Base-by-base conservation (phyloP, 169 alveolate genomes). In the Sarcocystis neurona region DNA sequence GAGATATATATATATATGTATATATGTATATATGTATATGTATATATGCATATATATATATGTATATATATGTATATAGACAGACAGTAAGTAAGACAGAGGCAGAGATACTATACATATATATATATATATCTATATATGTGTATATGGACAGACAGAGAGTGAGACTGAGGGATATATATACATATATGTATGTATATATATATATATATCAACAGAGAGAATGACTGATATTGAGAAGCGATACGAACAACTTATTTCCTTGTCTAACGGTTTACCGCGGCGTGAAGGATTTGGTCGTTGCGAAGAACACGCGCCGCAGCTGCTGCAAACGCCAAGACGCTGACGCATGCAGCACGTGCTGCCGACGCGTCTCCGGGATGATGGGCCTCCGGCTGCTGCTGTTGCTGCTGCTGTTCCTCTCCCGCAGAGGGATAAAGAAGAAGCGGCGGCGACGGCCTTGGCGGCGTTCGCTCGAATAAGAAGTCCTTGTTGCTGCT, bases 331-430 rank as follows among this genome's bases (percentile, higher is more conserved):
- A 72, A 72, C 39, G 58, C 47, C 4, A 72, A 18, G 82, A 39
- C 34, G 53, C 82, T 39, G 0, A 1, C 56, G 82, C 82, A 72
- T 0, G 82, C 82, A 0, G 82, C 79, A n/a, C n/a, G n/a, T n/a
- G n/a, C n/a, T n/a, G n/a, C 27, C 79, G 47, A 70, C 47, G 4
- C 2, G 3, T 2, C 79, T 5, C 12, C 66, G 66, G 12, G 66
- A 53, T 6, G 66, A 53, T 6, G 43, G 50, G 5, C 79, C 79
- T 34, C 4, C 72, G 72, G 10, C 72, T 27, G 27, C 44, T 5
- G 8, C 0, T 63, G 46, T 63, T 18, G 6, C 39, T n/a, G n/a
- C n/a, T n/a, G n/a, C n/a, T n/a, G 75, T 43, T 20, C 32, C 72
- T 18, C 32, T 6, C 72, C 72, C 30, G 32, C 34, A 3, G 32